Conservation (phyloP, 2,329 filamentous ascomycete genomes). For the Talaromyces sp. region DNA sequence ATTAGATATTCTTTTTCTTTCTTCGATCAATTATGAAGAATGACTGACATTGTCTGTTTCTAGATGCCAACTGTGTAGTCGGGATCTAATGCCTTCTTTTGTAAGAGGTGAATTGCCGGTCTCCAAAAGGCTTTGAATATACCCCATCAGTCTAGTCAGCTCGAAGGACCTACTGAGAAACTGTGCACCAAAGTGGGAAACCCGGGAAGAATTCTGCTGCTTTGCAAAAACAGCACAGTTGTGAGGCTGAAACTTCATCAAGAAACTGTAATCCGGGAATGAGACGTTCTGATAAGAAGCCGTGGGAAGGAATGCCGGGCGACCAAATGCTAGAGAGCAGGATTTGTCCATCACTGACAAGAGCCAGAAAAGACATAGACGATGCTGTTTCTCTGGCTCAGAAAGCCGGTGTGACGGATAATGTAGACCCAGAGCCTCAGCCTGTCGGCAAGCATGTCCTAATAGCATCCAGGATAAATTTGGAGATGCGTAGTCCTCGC, state of each 20-base stretch:
- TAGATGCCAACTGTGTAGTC: not conserved
- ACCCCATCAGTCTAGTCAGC: not conserved
- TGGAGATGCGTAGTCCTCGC: conserved; percentile 14
- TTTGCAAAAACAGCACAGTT: not conserved
- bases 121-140: not conserved
- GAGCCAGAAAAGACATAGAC: conserved; percentile 13
- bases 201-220: not conserved
- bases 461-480: conserved; percentile 14
- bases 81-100: not conserved
- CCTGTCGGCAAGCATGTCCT: conserved; percentile 13
- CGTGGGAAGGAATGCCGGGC: conserved; percentile 10
- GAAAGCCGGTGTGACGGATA: not conserved
- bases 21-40: too few relatives aligned
- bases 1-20: too few relatives aligned
- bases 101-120: not conserved
- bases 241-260: not conserved
- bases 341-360: conserved; percentile 13
- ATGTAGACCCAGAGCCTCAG: conserved; percentile 12
- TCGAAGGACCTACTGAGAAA: not conserved
- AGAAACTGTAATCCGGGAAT: not conserved
- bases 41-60: not conserved
- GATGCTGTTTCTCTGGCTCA: not conserved
- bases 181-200: not conserved
- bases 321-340: conserved; percentile 14
- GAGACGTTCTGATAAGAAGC: conserved; percentile 8